phyloP scores from a whole-genome alignment of 768 basidiomycete genomes.

The Trametes sanguinea region DNA sequence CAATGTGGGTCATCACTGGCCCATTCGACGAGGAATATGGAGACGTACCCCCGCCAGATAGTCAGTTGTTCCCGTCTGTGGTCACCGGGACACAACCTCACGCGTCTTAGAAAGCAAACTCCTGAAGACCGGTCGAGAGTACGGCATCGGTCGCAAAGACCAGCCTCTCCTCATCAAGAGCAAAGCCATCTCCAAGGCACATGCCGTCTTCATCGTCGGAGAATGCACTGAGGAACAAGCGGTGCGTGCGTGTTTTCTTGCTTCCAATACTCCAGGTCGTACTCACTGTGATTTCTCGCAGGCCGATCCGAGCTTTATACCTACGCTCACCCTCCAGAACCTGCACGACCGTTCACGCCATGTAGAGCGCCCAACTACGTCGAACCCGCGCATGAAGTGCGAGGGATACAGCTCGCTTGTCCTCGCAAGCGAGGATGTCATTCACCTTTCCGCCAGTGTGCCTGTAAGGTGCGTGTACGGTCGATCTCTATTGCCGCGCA shows the following conservation, averaged over 20 bases:
- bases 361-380: constrained; percentile 14
- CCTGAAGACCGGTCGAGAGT: constrained; percentile 58
- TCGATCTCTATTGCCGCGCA: not conserved
- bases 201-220: constrained; percentile 60
- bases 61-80: constrained; percentile 3
- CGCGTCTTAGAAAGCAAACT: constrained; percentile 50
- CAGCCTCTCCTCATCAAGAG: constrained; percentile 51
- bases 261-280: too few species aligned
- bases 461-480: constrained; percentile 42
- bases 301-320: constrained; percentile 51
- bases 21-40: constrained; percentile 24
- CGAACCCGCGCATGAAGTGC: constrained; percentile 37
- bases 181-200: constrained; percentile 66
- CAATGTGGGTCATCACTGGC: constrained; percentile 27
- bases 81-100: not conserved
- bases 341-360: not conserved
- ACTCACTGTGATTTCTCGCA: constrained; percentile 28
- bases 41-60: constrained; percentile 9
- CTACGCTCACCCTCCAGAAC: constrained; percentile 33
- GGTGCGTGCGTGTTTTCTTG: constrained; percentile 41
- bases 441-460: constrained; percentile 48
- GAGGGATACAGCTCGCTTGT: constrained; percentile 41
- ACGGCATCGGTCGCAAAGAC: constrained; percentile 60
- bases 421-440: constrained; percentile 55
- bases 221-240: constrained; percentile 51